Conservation (phyloP, 2,329 filamentous ascomycete genomes). For the Fusarium hainanense region DNA sequence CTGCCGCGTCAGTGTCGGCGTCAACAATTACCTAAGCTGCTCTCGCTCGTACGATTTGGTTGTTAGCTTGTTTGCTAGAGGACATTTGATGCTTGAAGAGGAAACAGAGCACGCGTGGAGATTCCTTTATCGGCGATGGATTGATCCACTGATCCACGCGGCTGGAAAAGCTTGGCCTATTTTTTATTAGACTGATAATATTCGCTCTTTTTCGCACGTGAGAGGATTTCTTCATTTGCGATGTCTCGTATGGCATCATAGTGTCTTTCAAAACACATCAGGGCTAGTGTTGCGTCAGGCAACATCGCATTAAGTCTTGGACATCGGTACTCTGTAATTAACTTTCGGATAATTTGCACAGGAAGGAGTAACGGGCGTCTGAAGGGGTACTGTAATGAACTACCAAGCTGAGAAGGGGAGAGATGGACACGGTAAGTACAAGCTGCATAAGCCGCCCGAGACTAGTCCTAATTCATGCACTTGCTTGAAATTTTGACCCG, state of each 20-base stretch:
- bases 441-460: not conserved
- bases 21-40: conserved; percentile 2
- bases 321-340: not conserved
- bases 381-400: not conserved
- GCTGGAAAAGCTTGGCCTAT: not conserved
- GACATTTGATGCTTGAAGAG: not conserved
- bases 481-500: not conserved
- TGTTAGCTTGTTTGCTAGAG: not conserved
- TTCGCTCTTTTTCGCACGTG: not conserved
- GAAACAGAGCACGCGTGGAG: conserved; percentile 10
- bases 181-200: not conserved
- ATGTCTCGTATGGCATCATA: no score
- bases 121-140: not conserved
- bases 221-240: not conserved
- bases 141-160: not conserved
- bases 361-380: no score
- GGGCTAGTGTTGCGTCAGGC: no score
- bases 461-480: not conserved
- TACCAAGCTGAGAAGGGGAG: not conserved
- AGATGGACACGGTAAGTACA: not conserved
- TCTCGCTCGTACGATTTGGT: not conserved
- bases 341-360: not conserved
- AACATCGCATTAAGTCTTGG: no score
- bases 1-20: conserved; percentile 12
- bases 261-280: no score